These are phyloP conservation scores for Teratosphaeria destructans DNA, from an alignment of 2,329 filamentous ascomycete genomes.

Conservation along the genomic window DNA sequence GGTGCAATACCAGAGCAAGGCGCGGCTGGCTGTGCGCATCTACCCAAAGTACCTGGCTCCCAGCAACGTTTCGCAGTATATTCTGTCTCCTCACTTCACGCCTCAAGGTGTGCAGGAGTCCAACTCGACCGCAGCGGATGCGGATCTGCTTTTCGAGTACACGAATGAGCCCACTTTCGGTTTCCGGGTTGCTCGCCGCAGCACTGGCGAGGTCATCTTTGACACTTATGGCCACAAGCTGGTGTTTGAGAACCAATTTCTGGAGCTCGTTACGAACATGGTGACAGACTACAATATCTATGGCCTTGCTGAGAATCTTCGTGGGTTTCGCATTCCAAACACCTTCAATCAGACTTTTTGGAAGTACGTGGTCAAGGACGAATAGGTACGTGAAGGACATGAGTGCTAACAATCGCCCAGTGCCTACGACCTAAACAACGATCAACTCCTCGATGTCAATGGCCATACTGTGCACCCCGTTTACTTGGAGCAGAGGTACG, in stretches of 20 bases:
- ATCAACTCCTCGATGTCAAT: conserved; percentile 18
- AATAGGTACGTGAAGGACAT: neutral
- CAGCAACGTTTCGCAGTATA: neutral
- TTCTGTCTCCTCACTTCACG: neutral
- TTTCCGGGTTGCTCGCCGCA: conserved; percentile 48
- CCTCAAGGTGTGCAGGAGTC: conserved; percentile 4
- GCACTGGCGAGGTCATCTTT: conserved; percentile 51
- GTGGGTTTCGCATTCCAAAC: neutral
- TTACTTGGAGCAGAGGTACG: conserved; percentile 25
- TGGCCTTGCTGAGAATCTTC: conserved; percentile 46
- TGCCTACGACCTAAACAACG: conserved; percentile 19
- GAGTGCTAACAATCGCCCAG: neutral
- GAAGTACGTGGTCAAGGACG: neutral
- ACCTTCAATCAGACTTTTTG: neutral
- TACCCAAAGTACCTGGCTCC: neutral
- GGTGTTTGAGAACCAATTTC: conserved; percentile 68
- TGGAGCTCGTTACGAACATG: conserved; percentile 60
- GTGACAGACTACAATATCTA: conserved; percentile 62
- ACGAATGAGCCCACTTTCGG: neutral
- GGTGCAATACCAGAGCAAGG: conserved; percentile 20
- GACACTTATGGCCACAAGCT: conserved; percentile 57
- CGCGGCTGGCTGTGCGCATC: conserved; percentile 7
- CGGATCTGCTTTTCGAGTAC: neutral
- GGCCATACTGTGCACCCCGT: conserved; percentile 23
- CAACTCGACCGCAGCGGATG: neutral